Evolutionary conservation across 345 rosid species (phyloP).

Genomic region (Salix arbutifolia): DNA sequence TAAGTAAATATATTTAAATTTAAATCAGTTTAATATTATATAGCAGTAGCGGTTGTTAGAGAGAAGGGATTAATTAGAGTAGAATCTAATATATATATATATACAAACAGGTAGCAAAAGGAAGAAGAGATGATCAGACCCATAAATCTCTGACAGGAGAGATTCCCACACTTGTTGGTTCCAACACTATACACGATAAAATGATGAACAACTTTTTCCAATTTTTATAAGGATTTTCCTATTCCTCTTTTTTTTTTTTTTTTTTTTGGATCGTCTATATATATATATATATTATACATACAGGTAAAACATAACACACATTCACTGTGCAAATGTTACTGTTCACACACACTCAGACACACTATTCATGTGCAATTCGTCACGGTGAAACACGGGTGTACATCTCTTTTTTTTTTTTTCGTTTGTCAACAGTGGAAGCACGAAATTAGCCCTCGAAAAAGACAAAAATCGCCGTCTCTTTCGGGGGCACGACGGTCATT

Average conservation of each 20-base stretch:
- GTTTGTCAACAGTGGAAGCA: no score
- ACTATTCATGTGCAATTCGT: no score
- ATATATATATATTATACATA: no score
- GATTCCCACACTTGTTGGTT: slow-evolving; percentile 39
- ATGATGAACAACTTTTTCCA: slow-evolving; percentile 12
- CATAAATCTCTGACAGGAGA: slow-evolving; percentile 30
- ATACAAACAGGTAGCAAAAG: slow-evolving; percentile 7
- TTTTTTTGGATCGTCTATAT: slow-evolving; percentile 5
- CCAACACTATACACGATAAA: slow-evolving; percentile 36
- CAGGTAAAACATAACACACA: no score
- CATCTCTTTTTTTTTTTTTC: no score
- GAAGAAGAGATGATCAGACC: neutral
- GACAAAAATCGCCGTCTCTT: no score
- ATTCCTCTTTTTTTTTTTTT: no score
- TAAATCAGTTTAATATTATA: neutral
- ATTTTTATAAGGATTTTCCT: slow-evolving; percentile 12
- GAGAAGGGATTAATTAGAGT: slow-evolving; percentile 11
- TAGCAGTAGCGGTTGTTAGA: neutral
- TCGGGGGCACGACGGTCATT: no score
- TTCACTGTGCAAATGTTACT: no score
- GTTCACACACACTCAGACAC: no score
- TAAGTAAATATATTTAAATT: neutral
- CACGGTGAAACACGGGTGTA: no score
- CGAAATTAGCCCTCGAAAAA: no score
- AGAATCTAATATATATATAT: slow-evolving; percentile 12